A percentile compares a stretch with the other conserved stretches of the same genome.
phyloP scores from a whole-genome alignment of 768 basidiomycete species.

The Udeniomyces megalosporus region DNA sequence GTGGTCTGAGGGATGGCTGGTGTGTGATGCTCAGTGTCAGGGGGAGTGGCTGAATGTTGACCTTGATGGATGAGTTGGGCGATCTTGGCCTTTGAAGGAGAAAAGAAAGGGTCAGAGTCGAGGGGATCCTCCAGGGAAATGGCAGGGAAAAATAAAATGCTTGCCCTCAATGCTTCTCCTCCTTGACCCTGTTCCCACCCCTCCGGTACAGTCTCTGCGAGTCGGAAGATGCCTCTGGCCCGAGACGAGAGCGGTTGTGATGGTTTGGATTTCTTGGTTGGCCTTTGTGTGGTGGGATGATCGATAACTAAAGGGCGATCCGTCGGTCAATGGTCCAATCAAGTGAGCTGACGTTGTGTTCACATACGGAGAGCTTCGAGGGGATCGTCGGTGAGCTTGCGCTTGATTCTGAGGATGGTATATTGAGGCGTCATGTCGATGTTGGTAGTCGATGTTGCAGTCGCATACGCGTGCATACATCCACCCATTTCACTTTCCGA shows the following conservation, averaged over 20 bases:
- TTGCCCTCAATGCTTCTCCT: slow-evolving; percentile 25
- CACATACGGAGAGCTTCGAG: slow-evolving; percentile 26
- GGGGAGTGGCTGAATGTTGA: slow-evolving; percentile 22
- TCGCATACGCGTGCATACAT: not conserved
- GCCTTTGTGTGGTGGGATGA: slow-evolving; percentile 19
- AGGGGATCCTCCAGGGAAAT: not conserved
- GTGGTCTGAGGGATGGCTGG: too few species aligned
- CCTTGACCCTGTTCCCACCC: slow-evolving; percentile 27
- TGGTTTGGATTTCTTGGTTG: slow-evolving; percentile 19
- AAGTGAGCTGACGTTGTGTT: not conserved
- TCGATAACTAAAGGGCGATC: too few species aligned
- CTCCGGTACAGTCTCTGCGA: slow-evolving; percentile 29
- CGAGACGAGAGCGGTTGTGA: not conserved
- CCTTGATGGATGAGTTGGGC: slow-evolving; percentile 9
- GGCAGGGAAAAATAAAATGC: not conserved
- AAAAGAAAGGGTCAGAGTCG: not conserved
- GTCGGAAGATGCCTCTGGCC: slow-evolving; percentile 26
- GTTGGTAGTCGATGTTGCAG: not conserved
- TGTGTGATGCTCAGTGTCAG: too few species aligned
- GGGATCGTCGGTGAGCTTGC: slow-evolving; percentile 29
- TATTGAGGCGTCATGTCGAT: not conserved
- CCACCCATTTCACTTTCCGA: not conserved
- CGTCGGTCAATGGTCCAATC: too few species aligned
- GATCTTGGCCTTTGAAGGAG: slow-evolving; percentile 2
- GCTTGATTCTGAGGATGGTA: slow-evolving; percentile 30